phyloP scores from a whole-genome alignment of 106 monocot species.

The Triglochin maritima region DNA sequence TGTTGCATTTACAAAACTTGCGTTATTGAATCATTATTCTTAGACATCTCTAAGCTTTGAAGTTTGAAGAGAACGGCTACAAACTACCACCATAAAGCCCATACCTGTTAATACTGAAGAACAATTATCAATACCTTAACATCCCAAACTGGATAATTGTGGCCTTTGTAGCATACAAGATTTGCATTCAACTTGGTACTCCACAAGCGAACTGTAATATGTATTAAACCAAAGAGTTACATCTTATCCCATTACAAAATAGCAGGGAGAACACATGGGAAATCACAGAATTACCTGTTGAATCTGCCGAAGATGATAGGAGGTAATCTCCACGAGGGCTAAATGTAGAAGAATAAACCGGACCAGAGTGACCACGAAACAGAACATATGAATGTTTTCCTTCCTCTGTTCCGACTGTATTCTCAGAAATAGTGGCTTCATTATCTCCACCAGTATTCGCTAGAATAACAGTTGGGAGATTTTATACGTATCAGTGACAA shows the following conservation, averaged over 20 bases:
- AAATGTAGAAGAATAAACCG: conserved; percentile 81
- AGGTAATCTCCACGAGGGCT: conserved; percentile 82
- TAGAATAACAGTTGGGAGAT: conserved; percentile 13
- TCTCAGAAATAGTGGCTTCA: conserved; percentile 29
- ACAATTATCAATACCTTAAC: conserved; percentile 37
- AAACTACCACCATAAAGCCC: no score
- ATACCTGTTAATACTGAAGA: no score
- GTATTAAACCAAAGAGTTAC: conserved; percentile 13
- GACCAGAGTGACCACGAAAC: conserved; percentile 82
- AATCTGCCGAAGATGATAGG: conserved; percentile 87
- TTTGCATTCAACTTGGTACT: conserved; percentile 87
- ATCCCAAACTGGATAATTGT: conserved; percentile 99
- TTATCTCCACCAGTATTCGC: conserved; percentile 52
- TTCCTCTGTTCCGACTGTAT: conserved; percentile 40
- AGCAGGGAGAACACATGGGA: background rate
- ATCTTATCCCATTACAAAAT: background rate
- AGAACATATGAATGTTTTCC: conserved; percentile 57
- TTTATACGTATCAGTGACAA: no score
- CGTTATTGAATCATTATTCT: no score
- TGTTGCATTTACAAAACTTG: no score
- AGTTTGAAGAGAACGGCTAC: no score
- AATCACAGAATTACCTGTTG: conserved; percentile 49
- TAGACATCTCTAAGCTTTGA: no score
- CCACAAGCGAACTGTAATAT: conserved; percentile 82
- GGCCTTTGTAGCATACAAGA: conserved; percentile 94